A percentile compares a stretch with the other conserved stretches of the same genome.
These are phyloP conservation scores for Aspergillus fructus DNA, from an alignment of 2,329 filamentous ascomycete species.

Conservation along the genomic window DNA sequence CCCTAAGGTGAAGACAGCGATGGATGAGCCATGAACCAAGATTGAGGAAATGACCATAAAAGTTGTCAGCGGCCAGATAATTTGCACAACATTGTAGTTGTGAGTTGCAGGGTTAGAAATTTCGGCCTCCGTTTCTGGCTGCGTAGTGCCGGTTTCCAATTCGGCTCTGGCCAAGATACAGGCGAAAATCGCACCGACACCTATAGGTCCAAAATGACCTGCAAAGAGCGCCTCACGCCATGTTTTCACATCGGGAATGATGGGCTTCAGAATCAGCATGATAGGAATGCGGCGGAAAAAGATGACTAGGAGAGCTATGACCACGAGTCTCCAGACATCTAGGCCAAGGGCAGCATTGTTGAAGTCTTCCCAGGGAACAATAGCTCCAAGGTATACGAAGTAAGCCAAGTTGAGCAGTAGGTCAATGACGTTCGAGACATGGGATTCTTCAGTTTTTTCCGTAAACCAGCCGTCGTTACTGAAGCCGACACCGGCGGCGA, in stretches of 20 bases:
- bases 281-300: conserved; percentile 94
- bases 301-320: conserved; percentile 89
- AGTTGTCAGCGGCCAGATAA: conserved; percentile 94
- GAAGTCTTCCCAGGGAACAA: conserved; percentile 93
- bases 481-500: conserved; percentile 95
- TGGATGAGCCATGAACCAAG: conserved; percentile 93
- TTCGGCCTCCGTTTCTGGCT: conserved; percentile 67
- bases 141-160: conserved; percentile 71
- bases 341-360: conserved; percentile 74
- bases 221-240: conserved; percentile 97
- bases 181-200: conserved; percentile 93
- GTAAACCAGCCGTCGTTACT: conserved; percentile 99
- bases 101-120: conserved; percentile 52
- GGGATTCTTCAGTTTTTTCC: conserved; percentile 96
- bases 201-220: conserved; percentile 95
- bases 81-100: conserved; percentile 69
- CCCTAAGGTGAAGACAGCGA: conserved; percentile 94
- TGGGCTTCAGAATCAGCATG: conserved; percentile 85
- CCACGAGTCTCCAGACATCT: conserved; percentile 84
- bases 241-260: conserved; percentile 96
- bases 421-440: conserved; percentile 99
- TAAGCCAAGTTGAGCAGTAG: conserved; percentile 94
- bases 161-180: conserved; percentile 93
- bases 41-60: conserved; percentile 96
- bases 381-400: conserved; percentile 96